A percentile compares a stretch with the other conserved stretches of the same genome.
Conservation (phyloP, 805 yeast species). For the Candida mattraensis region DNA sequence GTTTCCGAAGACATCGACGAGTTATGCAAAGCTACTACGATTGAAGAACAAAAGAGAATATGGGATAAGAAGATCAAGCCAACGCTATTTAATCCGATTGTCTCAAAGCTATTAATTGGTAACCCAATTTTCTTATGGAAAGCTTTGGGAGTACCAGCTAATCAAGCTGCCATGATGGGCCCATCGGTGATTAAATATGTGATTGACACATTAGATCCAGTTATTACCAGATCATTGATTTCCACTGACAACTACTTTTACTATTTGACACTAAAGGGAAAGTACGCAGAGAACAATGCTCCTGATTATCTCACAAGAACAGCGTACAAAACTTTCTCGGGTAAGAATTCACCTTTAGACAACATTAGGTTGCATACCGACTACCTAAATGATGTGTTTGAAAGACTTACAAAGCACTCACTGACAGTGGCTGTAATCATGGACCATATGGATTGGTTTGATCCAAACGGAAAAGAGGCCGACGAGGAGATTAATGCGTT, state of each 20-base stretch:
- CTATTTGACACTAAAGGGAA: conserved; percentile 63
- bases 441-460: conserved; percentile 95
- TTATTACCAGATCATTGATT: conserved; percentile 60
- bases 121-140: conserved; percentile 87
- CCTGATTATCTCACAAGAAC: conserved; percentile 70
- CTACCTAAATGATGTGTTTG: conserved; percentile 71
- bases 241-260: conserved; percentile 78
- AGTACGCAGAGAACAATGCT: conserved; percentile 61
- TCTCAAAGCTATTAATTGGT: conserved; percentile 68
- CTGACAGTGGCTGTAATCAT: conserved; percentile 77
- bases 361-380: conserved; percentile 79
- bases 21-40: conserved; percentile 55
- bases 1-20: conserved; percentile 49
- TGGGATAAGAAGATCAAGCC: conserved; percentile 69
- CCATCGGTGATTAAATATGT: conserved; percentile 69
- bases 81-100: conserved; percentile 66
- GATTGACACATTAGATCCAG: conserved; percentile 76
- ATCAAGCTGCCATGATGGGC: conserved; percentile 81
- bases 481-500: conserved; percentile 64
- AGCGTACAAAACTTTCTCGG: conserved; percentile 53
- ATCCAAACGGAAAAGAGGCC: conserved; percentile 63
- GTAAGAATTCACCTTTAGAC: conserved; percentile 53
- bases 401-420: conserved; percentile 58
- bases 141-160: conserved; percentile 85
- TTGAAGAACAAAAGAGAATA: conserved; percentile 61